These are phyloP conservation scores for Cryptococcus sp. DNA, from an alignment of 1,284 basidiomycete species.

Conservation along the genomic window DNA sequence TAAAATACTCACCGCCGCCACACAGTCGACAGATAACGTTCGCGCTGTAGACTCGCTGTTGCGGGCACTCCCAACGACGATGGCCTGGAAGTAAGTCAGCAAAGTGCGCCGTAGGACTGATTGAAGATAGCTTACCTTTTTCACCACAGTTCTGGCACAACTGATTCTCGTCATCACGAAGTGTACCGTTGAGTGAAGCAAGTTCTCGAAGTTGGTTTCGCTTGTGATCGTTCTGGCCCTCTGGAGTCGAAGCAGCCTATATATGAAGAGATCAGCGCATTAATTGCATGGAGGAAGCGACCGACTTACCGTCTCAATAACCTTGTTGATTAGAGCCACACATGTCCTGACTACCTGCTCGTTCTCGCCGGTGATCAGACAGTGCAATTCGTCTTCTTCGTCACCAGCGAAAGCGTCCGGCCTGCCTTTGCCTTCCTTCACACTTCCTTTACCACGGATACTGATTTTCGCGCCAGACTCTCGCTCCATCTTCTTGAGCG, in stretches of 20 bases:
- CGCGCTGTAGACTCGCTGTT: constrained; percentile 94
- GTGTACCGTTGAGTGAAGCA: constrained; percentile 95
- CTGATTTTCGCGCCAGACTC: constrained; percentile 98
- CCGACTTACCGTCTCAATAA: constrained; percentile 89
- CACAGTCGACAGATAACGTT: constrained; percentile 97
- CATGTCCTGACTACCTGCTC: constrained; percentile 89
- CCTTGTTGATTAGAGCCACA: constrained; percentile 93
- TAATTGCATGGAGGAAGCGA: background rate
- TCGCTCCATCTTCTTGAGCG: constrained; percentile 98
- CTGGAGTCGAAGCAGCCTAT: constrained; percentile 95
- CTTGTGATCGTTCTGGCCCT: constrained; percentile 99
- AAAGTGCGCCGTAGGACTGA: constrained; percentile 16
- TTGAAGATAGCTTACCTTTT: constrained; percentile 39
- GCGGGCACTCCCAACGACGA: constrained; percentile 95
- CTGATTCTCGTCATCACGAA: constrained; percentile 99
- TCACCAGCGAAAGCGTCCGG: constrained; percentile 91
- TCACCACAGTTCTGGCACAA: constrained; percentile 98
- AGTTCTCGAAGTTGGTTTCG: constrained; percentile 97
- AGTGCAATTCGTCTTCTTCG: constrained; percentile 98
- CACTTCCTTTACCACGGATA: constrained; percentile 96
- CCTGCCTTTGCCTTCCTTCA: constrained; percentile 96
- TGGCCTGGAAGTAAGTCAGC: constrained; percentile 55
- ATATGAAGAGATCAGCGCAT: background rate
- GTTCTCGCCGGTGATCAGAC: constrained; percentile 89
- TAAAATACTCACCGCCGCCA: constrained; percentile 63